Conservation (phyloP, 2,329 filamentous ascomycete species). For the Penicillium polonicum region DNA sequence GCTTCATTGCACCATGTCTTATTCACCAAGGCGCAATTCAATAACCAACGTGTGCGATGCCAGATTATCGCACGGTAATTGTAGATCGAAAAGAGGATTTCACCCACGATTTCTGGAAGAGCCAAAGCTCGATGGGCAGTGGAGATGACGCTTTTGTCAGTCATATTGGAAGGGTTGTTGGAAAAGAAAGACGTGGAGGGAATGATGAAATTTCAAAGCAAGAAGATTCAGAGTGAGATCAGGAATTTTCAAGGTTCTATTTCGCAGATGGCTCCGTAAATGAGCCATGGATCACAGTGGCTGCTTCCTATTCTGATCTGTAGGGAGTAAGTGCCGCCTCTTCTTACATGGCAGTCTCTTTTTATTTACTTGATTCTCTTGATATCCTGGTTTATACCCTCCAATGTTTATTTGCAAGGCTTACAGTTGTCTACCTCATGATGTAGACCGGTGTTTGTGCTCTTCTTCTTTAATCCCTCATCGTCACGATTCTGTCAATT, state of each 20-base stretch:
- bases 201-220: background rate
- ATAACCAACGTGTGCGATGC: background rate
- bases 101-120: background rate
- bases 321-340: background rate
- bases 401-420: background rate
- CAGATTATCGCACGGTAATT: no score
- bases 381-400: background rate
- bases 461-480: background rate
- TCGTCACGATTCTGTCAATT: background rate
- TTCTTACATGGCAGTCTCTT: background rate
- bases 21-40: background rate
- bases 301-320: background rate
- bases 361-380: background rate
- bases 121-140: background rate
- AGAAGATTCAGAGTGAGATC: background rate
- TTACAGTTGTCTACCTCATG: background rate
- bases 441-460: background rate
- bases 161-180: background rate
- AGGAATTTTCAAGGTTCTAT: background rate
- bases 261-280: background rate
- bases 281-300: background rate
- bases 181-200: background rate
- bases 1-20: background rate
- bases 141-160: background rate
- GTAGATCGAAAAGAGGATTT: background rate